phyloP scores from a whole-genome alignment of 257 asterid genomes.

The Solanum verrucosum region DNA sequence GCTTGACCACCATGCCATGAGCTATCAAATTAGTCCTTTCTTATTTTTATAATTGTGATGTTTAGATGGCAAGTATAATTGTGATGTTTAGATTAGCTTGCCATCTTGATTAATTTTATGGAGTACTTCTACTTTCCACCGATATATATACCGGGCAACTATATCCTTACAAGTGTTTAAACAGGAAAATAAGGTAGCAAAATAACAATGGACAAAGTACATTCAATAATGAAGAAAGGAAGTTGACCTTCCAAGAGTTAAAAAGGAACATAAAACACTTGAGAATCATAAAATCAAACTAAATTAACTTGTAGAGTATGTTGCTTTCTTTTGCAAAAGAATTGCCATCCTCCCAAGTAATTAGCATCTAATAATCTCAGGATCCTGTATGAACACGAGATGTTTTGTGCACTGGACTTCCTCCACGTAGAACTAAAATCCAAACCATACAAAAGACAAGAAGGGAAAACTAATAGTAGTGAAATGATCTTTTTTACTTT shows the following conservation, averaged over 20 bases:
- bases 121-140: neutral
- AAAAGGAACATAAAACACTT: neutral
- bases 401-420: neutral
- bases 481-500: neutral
- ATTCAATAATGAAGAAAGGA: neutral
- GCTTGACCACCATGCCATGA: neutral
- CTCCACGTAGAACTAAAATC: neutral
- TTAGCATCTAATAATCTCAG: neutral
- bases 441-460: neutral
- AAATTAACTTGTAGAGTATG: neutral
- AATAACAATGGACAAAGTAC: neutral
- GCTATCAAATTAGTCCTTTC: neutral
- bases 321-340: neutral
- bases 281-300: neutral
- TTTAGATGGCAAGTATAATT: neutral
- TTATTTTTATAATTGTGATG: neutral
- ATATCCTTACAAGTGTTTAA: neutral
- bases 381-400: neutral
- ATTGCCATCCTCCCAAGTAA: neutral
- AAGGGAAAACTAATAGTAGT: neutral
- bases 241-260: neutral
- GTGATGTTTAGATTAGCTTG: neutral
- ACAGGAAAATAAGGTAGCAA: neutral
- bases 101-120: neutral
- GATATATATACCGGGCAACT: neutral